A percentile compares a stretch with the other conserved stretches of the same genome.
These are phyloP conservation scores for Microcyclospora tardicrescens DNA, from an alignment of 2,329 filamentous ascomycete genomes.

Conservation along the genomic window DNA sequence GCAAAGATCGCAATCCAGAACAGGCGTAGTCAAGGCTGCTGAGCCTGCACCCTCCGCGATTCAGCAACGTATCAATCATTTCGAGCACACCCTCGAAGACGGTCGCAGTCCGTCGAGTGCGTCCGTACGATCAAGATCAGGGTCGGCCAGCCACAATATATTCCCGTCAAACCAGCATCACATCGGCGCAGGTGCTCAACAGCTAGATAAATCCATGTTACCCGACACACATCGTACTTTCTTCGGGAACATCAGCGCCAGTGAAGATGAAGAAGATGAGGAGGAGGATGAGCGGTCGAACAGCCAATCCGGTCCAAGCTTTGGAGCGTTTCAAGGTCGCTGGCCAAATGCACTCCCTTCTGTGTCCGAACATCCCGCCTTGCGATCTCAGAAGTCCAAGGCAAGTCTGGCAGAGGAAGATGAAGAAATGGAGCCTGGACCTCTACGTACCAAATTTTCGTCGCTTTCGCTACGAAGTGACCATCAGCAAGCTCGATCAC, in stretches of 20 bases:
- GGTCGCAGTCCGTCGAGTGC: slow-evolving; percentile 9
- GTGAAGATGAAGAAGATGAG: slow-evolving; percentile 28
- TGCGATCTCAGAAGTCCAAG: slow-evolving; percentile 14
- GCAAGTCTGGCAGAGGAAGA: slow-evolving; percentile 16
- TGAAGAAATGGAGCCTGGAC: slow-evolving; percentile 12
- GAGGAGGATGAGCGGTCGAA: slow-evolving; percentile 13
- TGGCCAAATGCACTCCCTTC: slow-evolving; percentile 21
- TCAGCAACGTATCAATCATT: slow-evolving; percentile 13
- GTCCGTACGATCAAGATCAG: slow-evolving; percentile 17
- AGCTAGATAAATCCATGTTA: slow-evolving; percentile 7
- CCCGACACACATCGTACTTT: slow-evolving; percentile 26
- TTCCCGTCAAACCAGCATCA: slow-evolving; percentile 33
- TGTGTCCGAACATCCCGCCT: slow-evolving; percentile 24
- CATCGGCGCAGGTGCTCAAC: slow-evolving; percentile 5
- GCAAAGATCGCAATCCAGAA: slow-evolving; percentile 39
- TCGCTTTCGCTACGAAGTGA: slow-evolving; percentile 9
- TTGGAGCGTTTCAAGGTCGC: slow-evolving; percentile 12
- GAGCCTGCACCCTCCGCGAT: slow-evolving; percentile 5
- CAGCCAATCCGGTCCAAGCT: slow-evolving; percentile 12
- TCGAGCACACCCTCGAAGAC: slow-evolving; percentile 10
- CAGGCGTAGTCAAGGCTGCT: slow-evolving; percentile 5
- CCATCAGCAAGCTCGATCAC: slow-evolving; percentile 10
- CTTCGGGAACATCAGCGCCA: slow-evolving; percentile 26
- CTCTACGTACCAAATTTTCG: slow-evolving; percentile 6
- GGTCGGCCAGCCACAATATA: slow-evolving; percentile 28